Conservation (phyloP, 805 yeast species). For the Spathaspora gorwiae region DNA sequence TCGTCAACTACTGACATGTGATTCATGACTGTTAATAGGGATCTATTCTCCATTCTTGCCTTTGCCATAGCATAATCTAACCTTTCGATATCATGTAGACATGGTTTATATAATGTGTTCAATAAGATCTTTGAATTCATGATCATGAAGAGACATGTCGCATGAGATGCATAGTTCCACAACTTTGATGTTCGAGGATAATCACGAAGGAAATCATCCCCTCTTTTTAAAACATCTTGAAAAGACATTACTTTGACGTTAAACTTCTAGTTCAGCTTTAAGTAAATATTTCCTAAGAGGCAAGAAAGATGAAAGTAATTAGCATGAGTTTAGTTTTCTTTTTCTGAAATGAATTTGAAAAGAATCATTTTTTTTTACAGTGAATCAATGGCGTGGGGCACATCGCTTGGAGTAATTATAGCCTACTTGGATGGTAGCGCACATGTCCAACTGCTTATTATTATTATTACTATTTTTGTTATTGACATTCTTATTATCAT, state of each 20-base stretch:
- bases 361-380: no score
- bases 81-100: slow-evolving; percentile 56
- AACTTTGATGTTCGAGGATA: slow-evolving; percentile 54
- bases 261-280: no score
- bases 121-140: slow-evolving; percentile 59
- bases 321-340: no score
- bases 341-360: no score
- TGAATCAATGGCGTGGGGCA: no score
- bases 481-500: no score
- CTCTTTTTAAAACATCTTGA: slow-evolving; percentile 63
- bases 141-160: slow-evolving; percentile 64
- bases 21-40: slow-evolving; percentile 82
- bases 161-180: slow-evolving; percentile 69
- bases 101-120: slow-evolving; percentile 59
- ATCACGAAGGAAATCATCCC: slow-evolving; percentile 62
- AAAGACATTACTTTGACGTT: slow-evolving; percentile 50
- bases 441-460: no score
- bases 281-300: no score
- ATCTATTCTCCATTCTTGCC: slow-evolving; percentile 64
- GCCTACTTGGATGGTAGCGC: no score
- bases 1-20: slow-evolving; percentile 92
- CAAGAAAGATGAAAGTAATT: no score
- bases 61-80: slow-evolving; percentile 60
- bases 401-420: no score
- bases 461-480: no score